A percentile compares a stretch with the other conserved stretches of the same genome.
Conservation (phyloP, 202 grass and related monocot genomes). For the Eragrostis tef region DNA sequence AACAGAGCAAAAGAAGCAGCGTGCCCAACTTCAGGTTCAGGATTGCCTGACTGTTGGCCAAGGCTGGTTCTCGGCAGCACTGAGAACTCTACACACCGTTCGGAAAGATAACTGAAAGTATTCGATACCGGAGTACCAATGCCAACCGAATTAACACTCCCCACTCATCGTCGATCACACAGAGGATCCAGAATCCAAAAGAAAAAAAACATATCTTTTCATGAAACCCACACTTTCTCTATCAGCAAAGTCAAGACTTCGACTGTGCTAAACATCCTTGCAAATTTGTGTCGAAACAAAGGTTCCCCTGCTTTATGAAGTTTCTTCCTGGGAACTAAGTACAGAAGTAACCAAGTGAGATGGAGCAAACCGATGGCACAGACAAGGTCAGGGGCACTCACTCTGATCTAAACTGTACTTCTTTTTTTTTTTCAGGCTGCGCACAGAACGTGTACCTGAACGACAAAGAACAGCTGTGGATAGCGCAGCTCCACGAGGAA, state of each 20-base stretch:
- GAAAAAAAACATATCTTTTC: not conserved
- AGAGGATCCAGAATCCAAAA: not conserved
- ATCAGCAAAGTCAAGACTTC: not conserved
- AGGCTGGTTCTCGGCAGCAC: not conserved
- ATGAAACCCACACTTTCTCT: not conserved
- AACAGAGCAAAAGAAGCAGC: not conserved
- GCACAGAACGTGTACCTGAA: not conserved
- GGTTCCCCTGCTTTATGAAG: not conserved
- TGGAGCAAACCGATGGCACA: slow-evolving; percentile 4
- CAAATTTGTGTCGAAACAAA: no score
- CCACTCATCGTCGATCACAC: not conserved
- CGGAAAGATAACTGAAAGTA: no score
- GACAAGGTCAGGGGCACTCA: not conserved
- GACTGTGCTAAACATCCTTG: not conserved
- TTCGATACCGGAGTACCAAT: no score
- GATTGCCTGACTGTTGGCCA: not conserved
- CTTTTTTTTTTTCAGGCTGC: not conserved
- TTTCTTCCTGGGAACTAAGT: not conserved
- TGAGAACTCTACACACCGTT: not conserved
- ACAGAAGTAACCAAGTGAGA: not conserved
- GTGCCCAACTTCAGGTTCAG: not conserved
- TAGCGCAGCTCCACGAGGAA: not conserved
- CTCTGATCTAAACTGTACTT: not conserved
- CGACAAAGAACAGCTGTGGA: slow-evolving; percentile 14
- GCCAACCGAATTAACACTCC: not conserved